Evolutionary conservation across 2,329 filamentous ascomycete genomes (phyloP).

Genomic region (Monilinia laxa): DNA sequence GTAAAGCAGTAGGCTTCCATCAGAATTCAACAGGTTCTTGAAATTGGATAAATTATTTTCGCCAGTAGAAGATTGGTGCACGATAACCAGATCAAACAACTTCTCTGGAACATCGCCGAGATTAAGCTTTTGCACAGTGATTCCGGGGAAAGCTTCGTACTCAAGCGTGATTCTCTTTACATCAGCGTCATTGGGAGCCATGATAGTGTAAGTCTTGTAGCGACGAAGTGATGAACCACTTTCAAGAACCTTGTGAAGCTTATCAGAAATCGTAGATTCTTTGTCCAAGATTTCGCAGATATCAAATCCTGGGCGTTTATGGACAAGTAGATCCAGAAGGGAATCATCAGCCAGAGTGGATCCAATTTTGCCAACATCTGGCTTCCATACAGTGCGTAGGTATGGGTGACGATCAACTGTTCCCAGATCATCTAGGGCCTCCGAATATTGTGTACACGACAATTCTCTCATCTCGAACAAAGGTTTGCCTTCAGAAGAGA

Average conservation of each 20-base stretch:
- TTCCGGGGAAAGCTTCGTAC: slow-evolving; percentile 6
- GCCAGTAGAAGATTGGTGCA: background rate
- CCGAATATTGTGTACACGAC: slow-evolving; percentile 1
- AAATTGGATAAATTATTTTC: background rate
- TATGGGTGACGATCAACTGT: slow-evolving; percentile 18
- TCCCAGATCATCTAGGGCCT: slow-evolving; percentile 11
- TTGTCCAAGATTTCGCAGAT: background rate
- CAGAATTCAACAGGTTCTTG: background rate
- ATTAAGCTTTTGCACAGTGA: background rate
- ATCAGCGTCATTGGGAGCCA: background rate
- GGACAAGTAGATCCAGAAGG: slow-evolving; percentile 12
- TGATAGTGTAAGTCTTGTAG: slow-evolving; percentile 10
- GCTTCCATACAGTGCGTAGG: slow-evolving; percentile 18
- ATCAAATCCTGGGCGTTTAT: slow-evolving; percentile 12
- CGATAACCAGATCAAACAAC: slow-evolving; percentile 2
- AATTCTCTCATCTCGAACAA: slow-evolving; percentile 9
- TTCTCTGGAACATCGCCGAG: background rate
- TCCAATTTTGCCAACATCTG: slow-evolving; percentile 2
- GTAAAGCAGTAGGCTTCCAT: background rate
- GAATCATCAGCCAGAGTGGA: background rate
- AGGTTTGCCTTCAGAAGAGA: slow-evolving; percentile 8
- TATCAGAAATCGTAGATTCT: background rate
- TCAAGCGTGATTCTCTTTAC: background rate
- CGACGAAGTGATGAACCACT: slow-evolving; percentile 13
- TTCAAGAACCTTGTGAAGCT: slow-evolving; percentile 12